Conservation (phyloP, 2,329 filamentous ascomycete species). For the Bipolaris gigantea region DNA sequence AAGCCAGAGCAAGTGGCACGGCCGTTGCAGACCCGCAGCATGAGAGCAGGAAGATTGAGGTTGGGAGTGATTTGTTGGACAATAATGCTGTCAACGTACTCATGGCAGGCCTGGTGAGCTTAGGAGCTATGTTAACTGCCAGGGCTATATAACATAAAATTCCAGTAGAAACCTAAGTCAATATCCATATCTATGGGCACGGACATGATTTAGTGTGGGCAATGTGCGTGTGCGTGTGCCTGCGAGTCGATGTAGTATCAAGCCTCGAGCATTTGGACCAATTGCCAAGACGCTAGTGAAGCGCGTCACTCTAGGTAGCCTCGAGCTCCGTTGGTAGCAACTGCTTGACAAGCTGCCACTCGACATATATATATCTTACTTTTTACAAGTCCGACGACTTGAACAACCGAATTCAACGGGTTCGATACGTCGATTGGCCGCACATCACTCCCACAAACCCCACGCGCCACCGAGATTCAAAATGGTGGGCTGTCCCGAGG, state of each 20-base stretch:
- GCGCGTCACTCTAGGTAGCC: constrained; percentile 37
- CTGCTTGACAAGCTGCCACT: constrained; percentile 12
- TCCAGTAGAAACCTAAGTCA: constrained; percentile 28
- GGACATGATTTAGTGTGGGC: not conserved
- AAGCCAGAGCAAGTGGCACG: constrained; percentile 26
- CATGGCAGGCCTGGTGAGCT: constrained; percentile 82
- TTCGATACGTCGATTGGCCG: not conserved
- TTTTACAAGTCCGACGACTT: not conserved
- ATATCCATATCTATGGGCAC: constrained; percentile 1
- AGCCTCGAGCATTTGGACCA: not conserved
- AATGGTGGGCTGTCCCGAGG: constrained; percentile 16
- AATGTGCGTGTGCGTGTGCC: not conserved
- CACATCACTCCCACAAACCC: not conserved
- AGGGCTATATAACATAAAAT: constrained; percentile 37
- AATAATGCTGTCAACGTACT: constrained; percentile 96
- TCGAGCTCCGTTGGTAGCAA: constrained; percentile 14
- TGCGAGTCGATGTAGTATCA: not conserved
- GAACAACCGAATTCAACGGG: not conserved
- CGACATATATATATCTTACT: constrained; percentile 2
- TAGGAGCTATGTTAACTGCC: constrained; percentile 68
- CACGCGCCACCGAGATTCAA: constrained; percentile 5
- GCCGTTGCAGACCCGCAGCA: constrained; percentile 42
- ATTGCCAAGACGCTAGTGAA: constrained; percentile 35
- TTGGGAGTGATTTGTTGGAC: constrained; percentile 73
- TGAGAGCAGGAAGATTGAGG: constrained; percentile 60